A percentile compares a stretch with the other conserved stretches of the same genome.
Evolutionary conservation across 2,329 filamentous ascomycete genomes (phyloP).

Genomic region (Colletotrichum aenigma): DNA sequence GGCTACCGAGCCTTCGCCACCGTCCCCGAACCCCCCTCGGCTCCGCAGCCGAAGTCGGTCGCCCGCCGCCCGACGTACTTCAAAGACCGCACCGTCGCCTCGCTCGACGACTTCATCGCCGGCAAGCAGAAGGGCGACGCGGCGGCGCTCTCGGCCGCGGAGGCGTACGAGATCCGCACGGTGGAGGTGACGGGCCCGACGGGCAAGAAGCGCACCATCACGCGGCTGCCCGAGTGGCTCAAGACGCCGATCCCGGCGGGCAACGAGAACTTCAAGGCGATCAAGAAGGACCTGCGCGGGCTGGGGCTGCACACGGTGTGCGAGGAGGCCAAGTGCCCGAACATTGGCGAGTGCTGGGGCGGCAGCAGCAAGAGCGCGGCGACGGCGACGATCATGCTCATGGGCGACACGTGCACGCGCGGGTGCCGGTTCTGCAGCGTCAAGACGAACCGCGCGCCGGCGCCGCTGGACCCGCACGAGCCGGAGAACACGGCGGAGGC

Average conservation of each 20-base stretch:
- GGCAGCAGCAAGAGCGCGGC: constrained; percentile 86
- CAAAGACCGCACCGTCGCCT: constrained; percentile 60
- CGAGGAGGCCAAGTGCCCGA: constrained; percentile 96
- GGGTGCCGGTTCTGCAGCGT: constrained; percentile 97
- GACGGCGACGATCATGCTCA: constrained; percentile 98
- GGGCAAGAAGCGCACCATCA: constrained; percentile 67
- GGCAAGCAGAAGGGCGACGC: constrained; percentile 12
- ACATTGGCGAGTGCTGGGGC: constrained; percentile 98
- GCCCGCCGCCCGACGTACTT: constrained; percentile 58
- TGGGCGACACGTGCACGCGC: constrained; percentile 97
- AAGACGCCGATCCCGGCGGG: constrained; percentile 92
- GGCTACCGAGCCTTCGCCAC: constrained; percentile 50
- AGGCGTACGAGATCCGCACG: constrained; percentile 65
- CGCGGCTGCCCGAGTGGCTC: constrained; percentile 87
- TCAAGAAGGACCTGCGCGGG: constrained; percentile 91
- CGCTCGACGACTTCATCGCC: constrained; percentile 63
- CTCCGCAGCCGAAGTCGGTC: constrained; percentile 20
- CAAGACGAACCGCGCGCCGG: constrained; percentile 79
- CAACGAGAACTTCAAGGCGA: constrained; percentile 85
- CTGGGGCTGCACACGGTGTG: constrained; percentile 94
- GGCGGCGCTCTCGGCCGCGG: constrained; percentile 42
- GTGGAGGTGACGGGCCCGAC: constrained; percentile 65
- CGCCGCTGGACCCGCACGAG: constrained; percentile 91
- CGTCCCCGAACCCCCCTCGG: constrained; percentile 32
- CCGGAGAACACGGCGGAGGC: constrained; percentile 97